A percentile compares a stretch with the other conserved stretches of the same genome.
These are phyloP conservation scores for Dianthus caryophyllus DNA, from an alignment of 148 eudicot species.

Conservation along the genomic window DNA sequence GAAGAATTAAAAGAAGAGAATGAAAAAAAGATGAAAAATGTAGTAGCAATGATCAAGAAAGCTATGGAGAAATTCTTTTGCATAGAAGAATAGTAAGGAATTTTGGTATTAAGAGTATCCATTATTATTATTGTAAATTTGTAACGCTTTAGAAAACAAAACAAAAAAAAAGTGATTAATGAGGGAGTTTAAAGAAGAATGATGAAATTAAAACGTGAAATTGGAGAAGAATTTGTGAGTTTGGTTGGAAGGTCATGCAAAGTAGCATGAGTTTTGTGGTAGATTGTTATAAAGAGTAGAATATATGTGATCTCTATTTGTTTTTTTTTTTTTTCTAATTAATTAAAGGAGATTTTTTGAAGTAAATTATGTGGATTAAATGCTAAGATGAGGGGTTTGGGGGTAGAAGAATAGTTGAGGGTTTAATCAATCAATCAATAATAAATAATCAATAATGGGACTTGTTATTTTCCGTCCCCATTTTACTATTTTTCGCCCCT, in stretches of 20 bases:
- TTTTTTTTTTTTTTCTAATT: too few relatives aligned
- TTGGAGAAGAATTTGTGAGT: neutral
- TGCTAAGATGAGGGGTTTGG: too few relatives aligned
- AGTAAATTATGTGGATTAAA: too few relatives aligned
- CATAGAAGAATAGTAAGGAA: constrained; percentile 1
- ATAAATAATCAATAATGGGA: too few relatives aligned
- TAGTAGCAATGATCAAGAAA: constrained; percentile 2
- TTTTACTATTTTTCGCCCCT: too few relatives aligned
- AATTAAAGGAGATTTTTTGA: too few relatives aligned
- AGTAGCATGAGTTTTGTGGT: constrained; percentile 9
- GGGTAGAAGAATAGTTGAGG: too few relatives aligned
- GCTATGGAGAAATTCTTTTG: constrained; percentile 12
- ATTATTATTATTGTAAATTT: neutral
- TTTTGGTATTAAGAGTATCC: constrained; percentile 9
- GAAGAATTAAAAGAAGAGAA: constrained; percentile 9
- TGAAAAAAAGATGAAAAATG: constrained; percentile 8
- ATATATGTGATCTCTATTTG: too few relatives aligned
- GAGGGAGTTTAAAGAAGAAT: neutral
- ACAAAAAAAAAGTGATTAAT: neutral
- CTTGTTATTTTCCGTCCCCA: too few relatives aligned
- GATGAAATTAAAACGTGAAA: neutral
- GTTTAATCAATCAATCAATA: too few relatives aligned
- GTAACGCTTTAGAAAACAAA: too few relatives aligned
- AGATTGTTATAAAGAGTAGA: neutral
- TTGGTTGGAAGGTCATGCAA: constrained; percentile 36